Evolutionary conservation across 805 yeast genomes (phyloP).

Genomic region (Naumovozyma dairenensis): DNA sequence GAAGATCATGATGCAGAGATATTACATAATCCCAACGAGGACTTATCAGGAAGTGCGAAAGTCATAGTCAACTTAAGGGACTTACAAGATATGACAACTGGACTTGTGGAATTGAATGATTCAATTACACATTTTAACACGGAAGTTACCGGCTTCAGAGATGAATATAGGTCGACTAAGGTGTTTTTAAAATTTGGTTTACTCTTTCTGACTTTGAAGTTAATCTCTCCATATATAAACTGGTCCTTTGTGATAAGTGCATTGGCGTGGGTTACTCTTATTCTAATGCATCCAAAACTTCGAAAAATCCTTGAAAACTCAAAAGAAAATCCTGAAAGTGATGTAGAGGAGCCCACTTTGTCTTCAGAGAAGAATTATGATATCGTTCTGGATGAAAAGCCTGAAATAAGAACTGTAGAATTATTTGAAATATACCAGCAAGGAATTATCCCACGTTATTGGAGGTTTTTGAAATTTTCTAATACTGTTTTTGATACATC

Average conservation of each 20-base stretch:
- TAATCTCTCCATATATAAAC: conserved; percentile 46
- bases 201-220: conserved; percentile 32
- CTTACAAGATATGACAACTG: conserved; percentile 55
- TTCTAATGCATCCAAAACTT: conserved; percentile 51
- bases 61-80: conserved; percentile 56
- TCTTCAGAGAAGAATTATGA: conserved; percentile 2
- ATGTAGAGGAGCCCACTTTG: conserved; percentile 13
- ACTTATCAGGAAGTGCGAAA: conserved; percentile 28
- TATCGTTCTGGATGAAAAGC: conserved; percentile 61
- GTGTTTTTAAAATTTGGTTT: conserved; percentile 37
- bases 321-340: conserved; percentile 14
- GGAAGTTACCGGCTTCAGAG: conserved; percentile 60
- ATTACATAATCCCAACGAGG: no score
- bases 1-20: conserved; percentile 2
- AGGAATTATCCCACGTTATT: conserved; percentile 48
- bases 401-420: conserved; percentile 56
- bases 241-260: conserved; percentile 51
- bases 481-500: conserved; percentile 42
- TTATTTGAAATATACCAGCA: conserved; percentile 66
- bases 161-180: conserved; percentile 57
- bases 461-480: conserved; percentile 55
- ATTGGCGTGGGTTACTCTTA: conserved; percentile 46
- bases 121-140: conserved; percentile 44
- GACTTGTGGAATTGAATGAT: conserved; percentile 41
- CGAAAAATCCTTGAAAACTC: conserved; percentile 22